Base-by-base conservation (phyloP, 139 green algal species). In the Picochlorum sp. region DNA sequence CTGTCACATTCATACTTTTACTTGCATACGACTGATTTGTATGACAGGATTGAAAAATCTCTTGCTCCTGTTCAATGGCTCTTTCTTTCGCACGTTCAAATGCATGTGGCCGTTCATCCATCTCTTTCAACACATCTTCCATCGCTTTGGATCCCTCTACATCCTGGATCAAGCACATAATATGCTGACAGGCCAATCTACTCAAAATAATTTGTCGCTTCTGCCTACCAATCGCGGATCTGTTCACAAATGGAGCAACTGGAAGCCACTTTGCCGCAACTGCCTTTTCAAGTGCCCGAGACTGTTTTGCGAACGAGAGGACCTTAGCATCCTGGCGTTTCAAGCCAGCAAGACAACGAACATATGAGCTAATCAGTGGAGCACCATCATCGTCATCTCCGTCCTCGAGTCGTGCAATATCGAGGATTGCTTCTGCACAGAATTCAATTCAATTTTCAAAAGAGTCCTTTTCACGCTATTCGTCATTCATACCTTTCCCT, bases 221-320 rank as follows among this genome's bases (percentile, higher is more conserved):
- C 16, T 21, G 13, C 20, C 60, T 45, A 20, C 18, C 13, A 44
- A 66, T 15, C 8, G 24, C 57, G 4, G 60, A 31, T 38, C 24
- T 66, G 4, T 26, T 54, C 14, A 66, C 31, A 66, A 66, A 66
- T 21, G 60, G 60, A 21, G 60, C 60, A 20, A 66, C 15, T 21
- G 49, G 60, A 57, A 44, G 14, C 23, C 21, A 16, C 21, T 11
- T 15, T 18, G 21, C 8, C 9, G 34, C 34, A 41, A 41, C 34
- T 41, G 34, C 34, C 34, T 41, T 41, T 41, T 41, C 34, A 9
- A 41, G 34, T 41, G 34, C 34, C 34, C 34, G 34, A 41, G 34
- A 41, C 34, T 41, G 7, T 41, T 41, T 41, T 41, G 34, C 34
- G 8, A 41, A 41, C 34, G 34, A 41, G 6, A 41, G 34, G 2